Conservation (phyloP, 306 rosid species). For the Cicer cuneatum region DNA sequence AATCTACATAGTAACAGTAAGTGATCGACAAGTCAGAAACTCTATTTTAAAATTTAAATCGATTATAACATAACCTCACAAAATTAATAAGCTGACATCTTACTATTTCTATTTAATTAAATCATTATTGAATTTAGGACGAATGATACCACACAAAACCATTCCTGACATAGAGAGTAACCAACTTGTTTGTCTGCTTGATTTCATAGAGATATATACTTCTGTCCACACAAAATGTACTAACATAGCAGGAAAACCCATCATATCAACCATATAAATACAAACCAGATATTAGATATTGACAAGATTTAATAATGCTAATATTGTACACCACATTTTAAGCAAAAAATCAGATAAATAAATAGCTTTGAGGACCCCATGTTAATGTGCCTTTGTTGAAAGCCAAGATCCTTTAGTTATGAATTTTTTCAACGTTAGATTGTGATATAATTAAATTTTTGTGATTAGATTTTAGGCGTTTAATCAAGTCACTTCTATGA, state of each 20-base stretch:
- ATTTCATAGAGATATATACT: constrained; percentile 26
- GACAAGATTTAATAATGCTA: constrained; percentile 47
- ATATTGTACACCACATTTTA: constrained; percentile 39
- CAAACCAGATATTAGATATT: constrained; percentile 42
- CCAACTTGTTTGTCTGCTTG: constrained; percentile 34
- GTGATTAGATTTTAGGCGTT: neutral
- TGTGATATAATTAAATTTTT: neutral
- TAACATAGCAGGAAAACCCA: constrained; percentile 25
- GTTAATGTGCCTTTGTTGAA: constrained; percentile 25
- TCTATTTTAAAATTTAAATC: neutral
- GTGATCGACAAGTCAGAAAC: too few relatives aligned
- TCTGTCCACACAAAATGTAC: constrained; percentile 56
- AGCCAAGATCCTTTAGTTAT: constrained; percentile 9
- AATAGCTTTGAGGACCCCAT: constrained; percentile 47
- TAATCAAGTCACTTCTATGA: neutral
- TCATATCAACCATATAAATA: constrained; percentile 41
- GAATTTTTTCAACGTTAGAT: neutral
- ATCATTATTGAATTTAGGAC: neutral
- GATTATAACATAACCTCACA: neutral
- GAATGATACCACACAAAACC: constrained; percentile 36
- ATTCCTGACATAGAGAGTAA: constrained; percentile 37
- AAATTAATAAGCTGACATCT: neutral
- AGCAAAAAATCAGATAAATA: constrained; percentile 29
- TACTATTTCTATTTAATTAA: neutral
- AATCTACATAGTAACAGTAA: too few relatives aligned